Evolutionary conservation across 2,329 filamentous ascomycete genomes (phyloP), one percentile per base, ranked within the genome.

Genomic region (Didymella exigua): DNA sequence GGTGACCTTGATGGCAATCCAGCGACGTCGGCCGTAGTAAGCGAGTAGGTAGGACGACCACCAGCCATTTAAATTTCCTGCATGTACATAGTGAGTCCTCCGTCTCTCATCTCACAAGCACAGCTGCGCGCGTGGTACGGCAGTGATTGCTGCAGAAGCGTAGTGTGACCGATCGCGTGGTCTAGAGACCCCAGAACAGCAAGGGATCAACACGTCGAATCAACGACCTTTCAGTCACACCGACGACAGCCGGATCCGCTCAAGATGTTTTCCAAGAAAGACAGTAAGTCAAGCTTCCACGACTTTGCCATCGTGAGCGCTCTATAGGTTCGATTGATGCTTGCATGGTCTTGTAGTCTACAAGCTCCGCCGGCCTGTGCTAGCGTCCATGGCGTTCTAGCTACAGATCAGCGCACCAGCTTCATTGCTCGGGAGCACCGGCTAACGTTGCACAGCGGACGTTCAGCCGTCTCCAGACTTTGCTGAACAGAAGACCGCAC

Each of bases 261-360:
- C 56, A 64, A 26, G 11, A 74, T 74, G 72, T 71, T 72, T 43
- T 64, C 55, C 51, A 67, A 58, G 51, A 70, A 69, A 58, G 65
- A 73, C 44, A 69, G 72, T 74, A 46, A 69, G 72, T 67, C 33
- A 43, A 43, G 45, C 23, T 30, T 46, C 33, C 36, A 37, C 29
- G 2, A 11, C 10, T 29, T 18, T 13, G 18, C 34, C 19, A n/a
- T 11, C 10, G 6, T 10, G 37, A 8, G 9, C 27, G 13, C 38
- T 40, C 2, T 33, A 29, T 29, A 38, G 11, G 33, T 19, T 16
- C n/a, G 5, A 16, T 31, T 5, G 4, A 33, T 26, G 40, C 29
- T 54, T 40, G 30, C 46, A 38, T 49, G 14, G 23, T 49, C 53
- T 56, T 50, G 60, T 23, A 50, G 37, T 34, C 41, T 33, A 16